Evolutionary conservation across 1,284 basidiomycete genomes (phyloP).

Genomic region (Cryptococcus neoformans): DNA sequence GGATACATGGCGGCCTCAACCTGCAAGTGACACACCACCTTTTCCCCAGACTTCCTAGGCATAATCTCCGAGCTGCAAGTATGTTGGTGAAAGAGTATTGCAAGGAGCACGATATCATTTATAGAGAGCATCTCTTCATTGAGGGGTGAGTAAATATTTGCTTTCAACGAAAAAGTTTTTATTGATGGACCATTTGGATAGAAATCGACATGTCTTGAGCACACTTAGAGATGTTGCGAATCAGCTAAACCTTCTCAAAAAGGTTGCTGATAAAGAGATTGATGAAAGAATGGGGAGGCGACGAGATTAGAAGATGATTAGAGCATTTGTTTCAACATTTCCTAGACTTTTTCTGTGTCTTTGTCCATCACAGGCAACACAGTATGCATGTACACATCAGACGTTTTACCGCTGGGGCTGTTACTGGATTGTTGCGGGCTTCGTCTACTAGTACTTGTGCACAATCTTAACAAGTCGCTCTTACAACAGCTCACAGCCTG

Average conservation of each 20-base stretch:
- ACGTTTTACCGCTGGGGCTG: too few relatives aligned
- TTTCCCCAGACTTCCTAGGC: constrained; percentile 91
- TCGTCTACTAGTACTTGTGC: too few relatives aligned
- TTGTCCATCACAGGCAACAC: too few relatives aligned
- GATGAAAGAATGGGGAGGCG: constrained; percentile 19
- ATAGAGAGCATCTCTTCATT: constrained; percentile 86
- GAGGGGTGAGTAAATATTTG: constrained; percentile 55
- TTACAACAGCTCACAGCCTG: too few relatives aligned
- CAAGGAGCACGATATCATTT: constrained; percentile 74
- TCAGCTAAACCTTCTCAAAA: constrained; percentile 46
- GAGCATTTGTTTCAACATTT: too few relatives aligned
- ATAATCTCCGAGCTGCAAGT: constrained; percentile 82
- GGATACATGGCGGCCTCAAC: constrained; percentile 88
- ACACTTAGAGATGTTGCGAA: constrained; percentile 48
- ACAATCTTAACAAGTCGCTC: too few relatives aligned
- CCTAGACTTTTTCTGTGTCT: too few relatives aligned
- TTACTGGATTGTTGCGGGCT: too few relatives aligned
- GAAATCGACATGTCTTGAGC: constrained; percentile 44
- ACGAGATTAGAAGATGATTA: too few relatives aligned
- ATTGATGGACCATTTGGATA: constrained; percentile 1
- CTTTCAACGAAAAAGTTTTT: too few relatives aligned
- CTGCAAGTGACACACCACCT: constrained; percentile 97
- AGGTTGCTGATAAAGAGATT: constrained; percentile 48
- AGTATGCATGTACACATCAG: too few relatives aligned
- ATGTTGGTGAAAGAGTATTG: constrained; percentile 81